Evolutionary conservation across 2,329 filamentous ascomycete species (phyloP), one percentile per base, ranked within the genome.

Genomic region (Trichoderma sp.): DNA sequence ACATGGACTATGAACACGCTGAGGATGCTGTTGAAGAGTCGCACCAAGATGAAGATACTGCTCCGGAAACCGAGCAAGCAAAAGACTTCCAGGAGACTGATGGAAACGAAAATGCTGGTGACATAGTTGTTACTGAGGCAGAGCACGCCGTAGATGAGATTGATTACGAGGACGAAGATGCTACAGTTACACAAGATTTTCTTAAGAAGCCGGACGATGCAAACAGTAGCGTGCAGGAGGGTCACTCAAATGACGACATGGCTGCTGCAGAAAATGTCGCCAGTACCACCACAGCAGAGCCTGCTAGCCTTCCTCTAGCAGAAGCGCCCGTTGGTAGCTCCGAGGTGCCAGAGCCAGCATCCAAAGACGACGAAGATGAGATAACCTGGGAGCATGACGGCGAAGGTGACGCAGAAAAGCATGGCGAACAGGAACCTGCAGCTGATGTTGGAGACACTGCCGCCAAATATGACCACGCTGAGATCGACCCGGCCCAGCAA

Each of bases 381-480:
- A 70, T 71, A 39, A 68, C 61, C 10, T 70, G 71, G 67, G 72
- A 74, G n/a, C 66, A 73, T 21, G 65, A 71, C n/a, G 70, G 71
- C 14, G 59, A 61, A 14, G 59, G 64, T 34, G 61, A 65, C 43
- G 49, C 28, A 66, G 32, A 34, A 30, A 16, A 55, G 14, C 59
- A 58, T 21, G 54, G 69, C 14, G 28, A 55, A 39, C 26, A 24
- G 46, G 43, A 56, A 13, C 34, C 16, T 26, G 37, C 21, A 13
- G 55, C 7, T 32, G 64, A 49, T 7, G 28, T 16, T 59, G 49
- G 6, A 28, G 52, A 66, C 16, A 28, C 21, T 26, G 24, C 6
- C 6, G 43, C 16, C 24, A 24, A 13, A 24, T 13, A 13, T 26
- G 54, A 51, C 14, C 39, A 51, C 39, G 3, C 64, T 1, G 52